A percentile compares a stretch with the other conserved stretches of the same genome.
phyloP scores from a whole-genome alignment of 495 filamentous ascomycete species.

The Penicillium antarcticum region DNA sequence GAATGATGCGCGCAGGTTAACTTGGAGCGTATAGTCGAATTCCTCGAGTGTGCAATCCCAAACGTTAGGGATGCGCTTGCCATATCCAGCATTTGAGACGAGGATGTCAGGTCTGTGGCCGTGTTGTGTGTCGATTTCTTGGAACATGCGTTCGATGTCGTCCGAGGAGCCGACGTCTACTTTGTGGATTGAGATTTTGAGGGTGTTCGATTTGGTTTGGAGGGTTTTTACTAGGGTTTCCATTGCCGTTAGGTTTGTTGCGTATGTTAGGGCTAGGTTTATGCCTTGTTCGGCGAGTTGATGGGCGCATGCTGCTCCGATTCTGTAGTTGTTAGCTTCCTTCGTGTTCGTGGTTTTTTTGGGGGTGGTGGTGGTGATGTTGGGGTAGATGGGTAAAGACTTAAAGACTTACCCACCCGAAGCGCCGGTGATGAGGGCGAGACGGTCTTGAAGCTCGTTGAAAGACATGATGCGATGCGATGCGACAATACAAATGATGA shows the following conservation, averaged over 20 bases:
- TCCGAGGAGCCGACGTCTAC: constrained; percentile 53
- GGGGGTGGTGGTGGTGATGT: not conserved
- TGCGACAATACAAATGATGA: too few relatives aligned
- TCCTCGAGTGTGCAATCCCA: constrained; percentile 57
- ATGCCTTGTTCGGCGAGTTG: constrained; percentile 51
- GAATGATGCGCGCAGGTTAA: constrained; percentile 66
- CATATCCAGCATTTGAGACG: constrained; percentile 56
- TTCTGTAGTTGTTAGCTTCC: constrained; percentile 34
- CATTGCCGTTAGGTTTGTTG: constrained; percentile 45
- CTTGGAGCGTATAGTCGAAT: constrained; percentile 62
- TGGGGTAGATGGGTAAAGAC: constrained; percentile 1
- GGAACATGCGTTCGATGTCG: constrained; percentile 50
- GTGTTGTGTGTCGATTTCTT: constrained; percentile 49
- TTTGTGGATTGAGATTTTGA: constrained; percentile 52
- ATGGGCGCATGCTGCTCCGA: constrained; percentile 58
- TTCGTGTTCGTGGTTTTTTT: not conserved
- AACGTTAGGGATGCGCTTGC: constrained; percentile 46
- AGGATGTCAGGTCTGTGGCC: constrained; percentile 59
- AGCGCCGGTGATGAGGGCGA: constrained; percentile 63
- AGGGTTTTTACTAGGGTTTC: constrained; percentile 43
- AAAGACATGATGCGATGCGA: constrained; percentile 31
- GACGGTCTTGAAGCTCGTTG: constrained; percentile 54
- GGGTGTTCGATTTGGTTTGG: constrained; percentile 22
- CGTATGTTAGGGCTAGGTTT: constrained; percentile 61
- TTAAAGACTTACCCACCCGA: constrained; percentile 55